Conservation (phyloP, 1,284 basidiomycete species). For the Bondarzewia mesenterica region DNA sequence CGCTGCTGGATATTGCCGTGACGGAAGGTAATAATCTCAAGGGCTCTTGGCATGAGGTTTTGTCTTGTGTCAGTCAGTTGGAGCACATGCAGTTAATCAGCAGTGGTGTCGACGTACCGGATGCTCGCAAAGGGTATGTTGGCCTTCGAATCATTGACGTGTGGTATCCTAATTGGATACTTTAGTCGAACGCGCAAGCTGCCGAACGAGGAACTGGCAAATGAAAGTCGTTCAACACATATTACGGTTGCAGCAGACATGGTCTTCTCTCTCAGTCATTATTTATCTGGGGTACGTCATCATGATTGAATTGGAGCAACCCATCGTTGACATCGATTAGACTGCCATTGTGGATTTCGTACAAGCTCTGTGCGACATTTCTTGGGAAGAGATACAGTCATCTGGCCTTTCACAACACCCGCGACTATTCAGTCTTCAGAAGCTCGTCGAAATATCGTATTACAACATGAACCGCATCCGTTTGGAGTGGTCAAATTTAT, state of each 20-base stretch:
- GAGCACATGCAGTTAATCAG: constrained; percentile 97
- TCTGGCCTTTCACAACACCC: constrained; percentile 92
- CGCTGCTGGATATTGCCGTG: constrained; percentile 86
- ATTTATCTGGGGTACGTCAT: constrained; percentile 79
- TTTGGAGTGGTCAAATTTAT: constrained; percentile 97
- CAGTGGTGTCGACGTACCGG: constrained; percentile 78
- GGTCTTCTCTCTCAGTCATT: constrained; percentile 96
- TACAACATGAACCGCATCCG: constrained; percentile 99
- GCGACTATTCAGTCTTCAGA: constrained; percentile 95
- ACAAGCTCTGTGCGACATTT: constrained; percentile 91
- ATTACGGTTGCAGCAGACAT: constrained; percentile 99
- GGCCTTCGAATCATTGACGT: neutral
- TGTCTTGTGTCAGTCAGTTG: constrained; percentile 93
- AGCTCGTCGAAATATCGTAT: constrained; percentile 98
- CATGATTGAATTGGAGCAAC: no score
- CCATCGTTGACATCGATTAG: constrained; percentile 37
- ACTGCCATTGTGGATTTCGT: constrained; percentile 99
- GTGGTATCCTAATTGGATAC: neutral
- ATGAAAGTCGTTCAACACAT: constrained; percentile 94
- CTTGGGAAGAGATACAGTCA: constrained; percentile 99
- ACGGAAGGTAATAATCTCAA: constrained; percentile 92
- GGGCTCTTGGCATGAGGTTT: constrained; percentile 91
- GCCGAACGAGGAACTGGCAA: constrained; percentile 90
- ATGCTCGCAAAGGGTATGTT: constrained; percentile 74
- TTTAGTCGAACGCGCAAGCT: constrained; percentile 47